Base-by-base conservation (phyloP, 768 basidiomycete species). In the Amanita exitialis region DNA sequence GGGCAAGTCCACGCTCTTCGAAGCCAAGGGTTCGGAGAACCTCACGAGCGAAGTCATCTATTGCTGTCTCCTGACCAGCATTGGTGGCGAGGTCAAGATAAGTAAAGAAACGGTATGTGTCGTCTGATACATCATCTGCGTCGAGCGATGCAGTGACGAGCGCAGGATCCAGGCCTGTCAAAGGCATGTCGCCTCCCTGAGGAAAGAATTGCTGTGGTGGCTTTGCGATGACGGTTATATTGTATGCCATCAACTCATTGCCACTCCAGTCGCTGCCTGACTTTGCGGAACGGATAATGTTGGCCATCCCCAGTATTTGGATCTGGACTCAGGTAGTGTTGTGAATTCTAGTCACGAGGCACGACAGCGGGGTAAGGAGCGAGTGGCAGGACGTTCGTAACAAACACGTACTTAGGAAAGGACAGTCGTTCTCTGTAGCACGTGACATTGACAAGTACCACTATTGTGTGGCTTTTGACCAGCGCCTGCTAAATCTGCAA, bases 11-110 rank as follows among this genome's bases (percentile, higher is more conserved):
- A 20, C 54, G 56, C 49, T 60, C 56, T 18, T 47, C 45, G 52
- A 59, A 66, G 25, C 58, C 62, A 38, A 64, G 57, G 13, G 62
- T 53, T n/a, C 47, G 41, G 35, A 65, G 56, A 38, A 62, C 61
- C 54, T 55, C 58, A 23, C 37, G 37, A 41, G 64, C 54, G 28
- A 66, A 62, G 48, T 58, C 54, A 44, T 59, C 50, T 58, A n/a
- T n/a, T n/a, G n/a, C n/a, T n/a, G n/a, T n/a, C n/a, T n/a, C n/a
- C n/a, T n/a, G n/a, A n/a, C n/a, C 52, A 37, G 44, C 54, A 56
- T 61, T 60, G 44, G 64, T 60, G 52, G 53, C 44, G 15, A 57
- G 60, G 50, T 61, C 59, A 49, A 65, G 53, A 25, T 62, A 47
- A 41, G 57, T 59, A 8, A 66, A 10, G n/a, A 10, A 44, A 21